Evolutionary conservation across 2,329 filamentous ascomycete species (phyloP).

Genomic region (Tetracladium maxilliforme): DNA sequence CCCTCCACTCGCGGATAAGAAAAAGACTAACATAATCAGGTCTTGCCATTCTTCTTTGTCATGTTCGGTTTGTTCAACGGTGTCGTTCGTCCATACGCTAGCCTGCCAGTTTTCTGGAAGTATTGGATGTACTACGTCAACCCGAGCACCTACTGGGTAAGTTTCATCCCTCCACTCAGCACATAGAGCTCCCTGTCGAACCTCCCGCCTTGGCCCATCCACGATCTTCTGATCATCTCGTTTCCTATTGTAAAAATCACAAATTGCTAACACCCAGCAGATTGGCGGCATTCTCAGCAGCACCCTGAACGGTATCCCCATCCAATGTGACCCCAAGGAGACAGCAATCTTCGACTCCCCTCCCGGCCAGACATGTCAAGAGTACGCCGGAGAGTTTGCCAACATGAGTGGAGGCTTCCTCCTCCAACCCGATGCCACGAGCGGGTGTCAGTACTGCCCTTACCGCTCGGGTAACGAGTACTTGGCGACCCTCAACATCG

Average conservation of each 20-base stretch:
- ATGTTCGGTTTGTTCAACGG: slow-evolving; percentile 67
- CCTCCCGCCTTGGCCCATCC: too few relatives aligned
- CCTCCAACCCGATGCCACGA: slow-evolving; percentile 39
- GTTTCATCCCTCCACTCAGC: too few relatives aligned
- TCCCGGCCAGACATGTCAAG: slow-evolving; percentile 42
- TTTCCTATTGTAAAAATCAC: too few relatives aligned
- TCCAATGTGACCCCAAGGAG: slow-evolving; percentile 35
- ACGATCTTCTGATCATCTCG: too few relatives aligned
- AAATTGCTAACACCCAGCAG: too few relatives aligned
- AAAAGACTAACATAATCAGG: slow-evolving; percentile 16
- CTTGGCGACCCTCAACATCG: slow-evolving; percentile 36
- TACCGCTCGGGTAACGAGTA: slow-evolving; percentile 50
- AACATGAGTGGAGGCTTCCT: slow-evolving; percentile 41
- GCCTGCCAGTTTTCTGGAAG: slow-evolving; percentile 55
- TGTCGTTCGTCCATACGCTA: slow-evolving; percentile 52
- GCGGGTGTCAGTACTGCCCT: slow-evolving; percentile 55
- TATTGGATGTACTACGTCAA: slow-evolving; percentile 49
- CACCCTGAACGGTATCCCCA: slow-evolving; percentile 34
- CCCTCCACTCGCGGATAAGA: slow-evolving; percentile 15
- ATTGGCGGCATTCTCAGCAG: slow-evolving; percentile 55
- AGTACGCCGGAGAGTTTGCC: slow-evolving; percentile 50
- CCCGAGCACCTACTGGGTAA: slow-evolving; percentile 57
- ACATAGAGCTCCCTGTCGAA: too few relatives aligned
- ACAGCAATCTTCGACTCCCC: slow-evolving; percentile 51
- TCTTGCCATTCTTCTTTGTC: slow-evolving; percentile 70